Conservation (phyloP, 2,329 filamentous ascomycete species). For the Colletotrichum eleusines region DNA sequence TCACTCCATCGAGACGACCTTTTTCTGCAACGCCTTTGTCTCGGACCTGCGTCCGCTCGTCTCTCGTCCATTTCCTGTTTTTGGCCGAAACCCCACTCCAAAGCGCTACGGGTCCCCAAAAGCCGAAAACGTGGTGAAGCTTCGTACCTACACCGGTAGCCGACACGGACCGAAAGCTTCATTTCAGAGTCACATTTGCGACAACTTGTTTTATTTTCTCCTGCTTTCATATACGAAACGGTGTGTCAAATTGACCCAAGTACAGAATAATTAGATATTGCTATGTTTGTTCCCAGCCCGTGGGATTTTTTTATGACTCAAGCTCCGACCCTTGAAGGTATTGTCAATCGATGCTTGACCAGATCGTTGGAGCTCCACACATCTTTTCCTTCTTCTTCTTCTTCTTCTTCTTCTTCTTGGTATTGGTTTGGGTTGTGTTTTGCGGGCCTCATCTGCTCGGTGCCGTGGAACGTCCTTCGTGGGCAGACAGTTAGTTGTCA, state of each 20-base stretch:
- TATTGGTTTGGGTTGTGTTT: background rate
- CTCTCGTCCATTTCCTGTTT: background rate
- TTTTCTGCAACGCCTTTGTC: background rate
- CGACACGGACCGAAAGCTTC: background rate
- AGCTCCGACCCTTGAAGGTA: no score
- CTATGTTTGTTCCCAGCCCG: background rate
- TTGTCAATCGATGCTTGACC: background rate
- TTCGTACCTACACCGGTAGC: no score
- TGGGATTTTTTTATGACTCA: background rate
- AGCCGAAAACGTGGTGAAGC: background rate
- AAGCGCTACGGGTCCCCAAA: background rate
- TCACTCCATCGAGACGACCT: background rate
- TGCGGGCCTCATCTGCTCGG: background rate
- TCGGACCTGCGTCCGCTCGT: background rate
- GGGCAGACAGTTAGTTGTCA: no score
- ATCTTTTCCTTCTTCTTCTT: no score
- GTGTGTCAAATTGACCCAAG: no score
- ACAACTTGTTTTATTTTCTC: rapidly evolving
- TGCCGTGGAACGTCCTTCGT: background rate
- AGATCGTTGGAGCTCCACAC: background rate
- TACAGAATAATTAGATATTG: no score
- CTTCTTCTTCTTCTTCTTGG: no score
- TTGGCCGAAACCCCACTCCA: no score
- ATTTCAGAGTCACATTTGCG: background rate
- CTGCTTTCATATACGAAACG: background rate